Base-by-base conservation (phyloP, 2,329 filamentous ascomycete genomes). In the Zelopaecilomyces penicillatus region DNA sequence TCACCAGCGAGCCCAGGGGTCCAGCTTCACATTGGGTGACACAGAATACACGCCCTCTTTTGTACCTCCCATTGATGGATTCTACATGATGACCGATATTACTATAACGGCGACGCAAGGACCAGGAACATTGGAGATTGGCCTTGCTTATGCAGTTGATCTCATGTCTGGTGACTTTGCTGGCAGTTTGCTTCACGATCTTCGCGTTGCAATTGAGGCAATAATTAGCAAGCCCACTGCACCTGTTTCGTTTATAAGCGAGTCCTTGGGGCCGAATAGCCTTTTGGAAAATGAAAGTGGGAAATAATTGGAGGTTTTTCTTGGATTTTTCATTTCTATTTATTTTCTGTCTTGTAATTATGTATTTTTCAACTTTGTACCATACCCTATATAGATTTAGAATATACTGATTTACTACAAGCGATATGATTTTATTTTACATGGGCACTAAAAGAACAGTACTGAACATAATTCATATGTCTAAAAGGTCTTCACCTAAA, bases 11-110 rank as follows among this genome's bases (percentile, higher is more conserved):
- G 37, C 37, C 29, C 37, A 38, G 19, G 37, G 29, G 37, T 38
- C 37, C 7, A 27, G 37, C 19, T 38, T 38, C 26, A 27, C 29
- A 27, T 27, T 38, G 7, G 37, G 37, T 9, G 37, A 38, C 26
- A 38, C 37, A 3, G 37, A 38, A 27, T 38, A 38, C 29, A 38
- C n/a, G 26, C 19, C 37, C 3, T 3, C 37, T 12, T 38, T 38
- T 9, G 37, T 38, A 7, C 26, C 37, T 3, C 19, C 37, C 9
- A 9, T 19, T 6, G 37, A 38, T 4, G 19, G 37, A 10, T 38
- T 38, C 37, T 38, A 38, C 37, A 38, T 38, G 37, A 38, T 38
- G 37, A 38, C 37, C 3, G 37, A 38, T 10, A 38, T 38, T 11
- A 38, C 37, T 6, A 38, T 38, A 27, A 27, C 37, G n/a, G 37